These are phyloP conservation scores for Hemerocallis citrina DNA, from an alignment of 106 monocot genomes.

Conservation along the genomic window DNA sequence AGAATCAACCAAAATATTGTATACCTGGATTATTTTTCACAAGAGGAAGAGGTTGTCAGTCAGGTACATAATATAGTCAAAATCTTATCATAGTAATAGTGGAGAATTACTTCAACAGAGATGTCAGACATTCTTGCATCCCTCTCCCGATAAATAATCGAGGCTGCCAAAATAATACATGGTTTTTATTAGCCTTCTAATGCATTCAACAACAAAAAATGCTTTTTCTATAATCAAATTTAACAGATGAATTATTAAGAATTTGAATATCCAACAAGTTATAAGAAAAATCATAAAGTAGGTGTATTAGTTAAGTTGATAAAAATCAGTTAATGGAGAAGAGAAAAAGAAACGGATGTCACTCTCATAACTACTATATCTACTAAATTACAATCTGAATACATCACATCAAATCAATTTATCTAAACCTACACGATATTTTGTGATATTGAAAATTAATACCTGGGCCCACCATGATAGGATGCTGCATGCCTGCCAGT, in stretches of 20 bases:
- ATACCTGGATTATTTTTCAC: slow-evolving; percentile 35
- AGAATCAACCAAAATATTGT: slow-evolving; percentile 63
- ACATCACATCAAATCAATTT: not conserved
- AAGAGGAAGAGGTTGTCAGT: not conserved
- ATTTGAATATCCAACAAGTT: too few species aligned
- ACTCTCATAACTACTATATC: not conserved
- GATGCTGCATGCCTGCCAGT: slow-evolving; percentile 36
- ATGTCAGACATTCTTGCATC: slow-evolving; percentile 54
- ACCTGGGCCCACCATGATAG: slow-evolving; percentile 68
- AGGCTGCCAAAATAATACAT: slow-evolving; percentile 27
- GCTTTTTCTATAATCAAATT: too few species aligned
- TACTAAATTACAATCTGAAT: not conserved
- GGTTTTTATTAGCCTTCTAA: slow-evolving; percentile 3
- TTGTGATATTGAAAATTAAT: slow-evolving; percentile 5
- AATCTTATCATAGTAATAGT: not conserved
- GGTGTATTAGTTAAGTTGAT: too few species aligned
- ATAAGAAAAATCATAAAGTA: too few species aligned
- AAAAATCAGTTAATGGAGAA: too few species aligned
- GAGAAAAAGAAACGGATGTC: not conserved
- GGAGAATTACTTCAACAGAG: slow-evolving; percentile 54
- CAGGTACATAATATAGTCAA: not conserved
- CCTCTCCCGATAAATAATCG: slow-evolving; percentile 56
- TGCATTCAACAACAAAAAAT: too few species aligned
- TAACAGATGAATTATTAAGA: too few species aligned
- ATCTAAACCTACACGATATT: not conserved